phyloP scores from a whole-genome alignment of 2,329 filamentous ascomycete species.

The Epichloe gansuensis region DNA sequence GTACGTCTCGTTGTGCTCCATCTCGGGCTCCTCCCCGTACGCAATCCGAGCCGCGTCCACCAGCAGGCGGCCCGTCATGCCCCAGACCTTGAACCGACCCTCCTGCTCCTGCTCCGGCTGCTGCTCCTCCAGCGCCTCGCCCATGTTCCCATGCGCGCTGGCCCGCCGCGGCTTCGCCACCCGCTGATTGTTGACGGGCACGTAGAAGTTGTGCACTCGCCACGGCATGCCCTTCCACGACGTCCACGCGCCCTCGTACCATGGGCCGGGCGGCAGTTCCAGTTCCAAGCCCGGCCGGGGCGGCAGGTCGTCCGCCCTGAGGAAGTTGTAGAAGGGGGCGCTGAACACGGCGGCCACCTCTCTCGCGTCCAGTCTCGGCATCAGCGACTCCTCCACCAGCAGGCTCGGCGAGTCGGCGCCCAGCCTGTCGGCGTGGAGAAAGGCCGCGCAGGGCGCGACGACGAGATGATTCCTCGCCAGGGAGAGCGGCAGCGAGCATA shows the following conservation, averaged over 20 bases:
- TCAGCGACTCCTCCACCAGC: slow-evolving; percentile 55
- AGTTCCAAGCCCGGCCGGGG: slow-evolving; percentile 18
- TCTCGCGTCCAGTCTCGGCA: slow-evolving; percentile 70
- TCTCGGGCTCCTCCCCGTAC: slow-evolving; percentile 70
- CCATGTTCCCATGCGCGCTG: slow-evolving; percentile 30
- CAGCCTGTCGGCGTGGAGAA: slow-evolving; percentile 48
- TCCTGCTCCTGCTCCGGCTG: slow-evolving; percentile 36
- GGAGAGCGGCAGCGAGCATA: slow-evolving; percentile 70
- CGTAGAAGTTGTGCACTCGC: slow-evolving; percentile 84
- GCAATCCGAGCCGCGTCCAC: slow-evolving; percentile 80
- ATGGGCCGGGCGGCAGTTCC: slow-evolving; percentile 41
- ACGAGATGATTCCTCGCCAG: slow-evolving; percentile 61
- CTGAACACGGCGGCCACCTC: slow-evolving; percentile 94
- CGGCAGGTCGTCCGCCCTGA: slow-evolving; percentile 47
- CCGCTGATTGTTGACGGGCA: slow-evolving; percentile 60
- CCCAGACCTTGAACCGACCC: slow-evolving; percentile 72
- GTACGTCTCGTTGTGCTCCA: slow-evolving; percentile 50
- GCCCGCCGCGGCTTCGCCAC: slow-evolving; percentile 46
- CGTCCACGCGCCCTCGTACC: slow-evolving; percentile 79
- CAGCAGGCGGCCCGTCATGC: slow-evolving; percentile 84
- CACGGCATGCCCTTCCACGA: slow-evolving; percentile 68
- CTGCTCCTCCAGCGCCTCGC: slow-evolving; percentile 32
- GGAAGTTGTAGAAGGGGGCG: slow-evolving; percentile 78
- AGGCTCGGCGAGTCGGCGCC: slow-evolving; percentile 22
- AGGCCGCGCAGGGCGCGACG: slow-evolving; percentile 64